Percentiles rank a stretch among this genome's conserved stretches.
phyloP scores from a whole-genome alignment of 108 stramenopile genomes.

The Epithemia pelagica region DNA sequence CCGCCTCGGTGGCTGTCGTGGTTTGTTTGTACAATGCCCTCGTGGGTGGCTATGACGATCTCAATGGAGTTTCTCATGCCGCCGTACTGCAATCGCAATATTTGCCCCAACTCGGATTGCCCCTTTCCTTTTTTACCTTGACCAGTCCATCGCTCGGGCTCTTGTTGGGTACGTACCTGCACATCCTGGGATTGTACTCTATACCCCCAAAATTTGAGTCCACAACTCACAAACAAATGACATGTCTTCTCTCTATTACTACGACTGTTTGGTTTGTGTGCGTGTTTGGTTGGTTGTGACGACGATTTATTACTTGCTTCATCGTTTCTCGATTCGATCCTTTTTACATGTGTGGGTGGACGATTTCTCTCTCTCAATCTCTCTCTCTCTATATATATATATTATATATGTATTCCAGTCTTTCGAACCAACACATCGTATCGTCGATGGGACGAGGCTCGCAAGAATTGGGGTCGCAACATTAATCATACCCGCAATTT shows the following conservation, averaged over 20 bases:
- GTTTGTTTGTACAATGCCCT: slow-evolving; percentile 33
- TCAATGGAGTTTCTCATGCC: slow-evolving; percentile 28
- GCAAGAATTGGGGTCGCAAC: slow-evolving; percentile 63
- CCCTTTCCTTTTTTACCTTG: slow-evolving; percentile 39
- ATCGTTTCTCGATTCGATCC: too few relatives aligned
- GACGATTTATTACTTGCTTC: too few relatives aligned
- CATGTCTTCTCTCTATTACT: background rate
- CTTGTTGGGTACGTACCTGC: slow-evolving; percentile 41
- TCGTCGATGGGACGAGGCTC: slow-evolving; percentile 78
- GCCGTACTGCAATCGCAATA: slow-evolving; percentile 19
- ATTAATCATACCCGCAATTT: slow-evolving; percentile 73
- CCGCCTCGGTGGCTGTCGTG: slow-evolving; percentile 29
- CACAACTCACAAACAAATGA: background rate
- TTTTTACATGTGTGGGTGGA: too few relatives aligned
- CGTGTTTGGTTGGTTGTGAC: too few relatives aligned
- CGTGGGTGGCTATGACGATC: slow-evolving; percentile 35
- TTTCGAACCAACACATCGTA: slow-evolving; percentile 77
- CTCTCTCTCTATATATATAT: too few relatives aligned
- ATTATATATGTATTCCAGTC: slow-evolving; percentile 36
- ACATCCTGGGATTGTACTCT: too few relatives aligned
- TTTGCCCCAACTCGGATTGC: slow-evolving; percentile 27
- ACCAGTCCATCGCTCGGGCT: slow-evolving; percentile 41
- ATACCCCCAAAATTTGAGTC: too few relatives aligned
- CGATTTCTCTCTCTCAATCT: too few relatives aligned
- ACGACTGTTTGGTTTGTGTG: too few relatives aligned